Percentiles rank a stretch among this genome's conserved stretches.
Evolutionary conservation across 352 stramenopile genomes (phyloP).

Genomic region (Phytophthora palmivora): DNA sequence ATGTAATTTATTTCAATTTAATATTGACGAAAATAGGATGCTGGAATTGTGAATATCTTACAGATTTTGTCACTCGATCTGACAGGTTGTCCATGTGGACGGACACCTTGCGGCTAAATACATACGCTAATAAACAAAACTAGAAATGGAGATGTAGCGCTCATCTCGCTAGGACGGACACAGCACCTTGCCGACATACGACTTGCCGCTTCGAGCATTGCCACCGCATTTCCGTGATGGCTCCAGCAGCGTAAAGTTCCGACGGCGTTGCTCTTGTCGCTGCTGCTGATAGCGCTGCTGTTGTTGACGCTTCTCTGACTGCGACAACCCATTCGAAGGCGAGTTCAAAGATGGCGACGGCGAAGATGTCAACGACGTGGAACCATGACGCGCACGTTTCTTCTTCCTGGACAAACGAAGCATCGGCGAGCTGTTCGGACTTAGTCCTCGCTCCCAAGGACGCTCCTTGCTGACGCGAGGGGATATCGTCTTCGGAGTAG

Average conservation of each 20-base stretch:
- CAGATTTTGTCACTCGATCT: constrained; percentile 13
- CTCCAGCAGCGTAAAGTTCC: constrained; percentile 36
- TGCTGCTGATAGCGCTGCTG: constrained; percentile 43
- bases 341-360: constrained; percentile 28
- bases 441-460: constrained; percentile 46
- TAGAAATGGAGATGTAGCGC: constrained; percentile 15
- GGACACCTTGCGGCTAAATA: constrained; percentile 20
- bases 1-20: not conserved
- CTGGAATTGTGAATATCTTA: not conserved
- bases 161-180: constrained; percentile 34
- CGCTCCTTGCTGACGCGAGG: constrained; percentile 29
- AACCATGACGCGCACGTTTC: constrained; percentile 62
- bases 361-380: constrained; percentile 39
- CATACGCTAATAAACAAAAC: constrained; percentile 34
- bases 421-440: constrained; percentile 33
- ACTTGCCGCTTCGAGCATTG: constrained; percentile 27
- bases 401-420: constrained; percentile 65
- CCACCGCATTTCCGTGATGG: constrained; percentile 36
- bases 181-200: constrained; percentile 39
- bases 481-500: constrained; percentile 24
- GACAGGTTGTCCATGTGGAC: constrained; percentile 6
- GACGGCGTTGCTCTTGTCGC: constrained; percentile 36
- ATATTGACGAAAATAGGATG: not conserved
- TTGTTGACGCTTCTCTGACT: constrained; percentile 44
- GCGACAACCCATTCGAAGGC: constrained; percentile 36